Conservation (phyloP, 2,329 filamentous ascomycete species). For the Magnaporthiopsis rhizophila region DNA sequence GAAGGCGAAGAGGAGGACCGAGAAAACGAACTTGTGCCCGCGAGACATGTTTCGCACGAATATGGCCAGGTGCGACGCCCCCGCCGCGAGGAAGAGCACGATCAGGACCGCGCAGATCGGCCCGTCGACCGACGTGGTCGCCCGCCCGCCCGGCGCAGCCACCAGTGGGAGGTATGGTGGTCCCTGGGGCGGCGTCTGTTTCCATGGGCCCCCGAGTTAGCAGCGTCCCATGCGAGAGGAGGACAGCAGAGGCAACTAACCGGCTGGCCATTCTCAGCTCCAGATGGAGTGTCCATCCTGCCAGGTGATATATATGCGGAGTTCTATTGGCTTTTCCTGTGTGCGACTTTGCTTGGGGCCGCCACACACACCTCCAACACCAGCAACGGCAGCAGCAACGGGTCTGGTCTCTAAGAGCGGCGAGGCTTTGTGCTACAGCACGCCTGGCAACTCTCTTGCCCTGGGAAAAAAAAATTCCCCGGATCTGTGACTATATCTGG, state of each 20-base stretch:
- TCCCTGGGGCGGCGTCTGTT: conserved; percentile 12
- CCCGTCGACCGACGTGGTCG: conserved; percentile 50
- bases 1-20: conserved; percentile 49
- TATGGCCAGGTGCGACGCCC: conserved; percentile 49
- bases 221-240: not conserved
- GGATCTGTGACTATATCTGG: not conserved
- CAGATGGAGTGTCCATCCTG: not conserved
- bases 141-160: conserved; percentile 49
- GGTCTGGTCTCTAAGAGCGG: not conserved
- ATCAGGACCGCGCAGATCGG: conserved; percentile 59
- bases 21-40: conserved; percentile 53
- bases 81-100: conserved; percentile 45
- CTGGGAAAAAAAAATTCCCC: not conserved
- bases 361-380: too few relatives aligned
- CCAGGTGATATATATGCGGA: not conserved
- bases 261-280: not conserved
- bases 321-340: not conserved
- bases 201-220: not conserved
- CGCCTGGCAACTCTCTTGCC: not conserved
- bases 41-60: conserved; percentile 42
- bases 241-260: not conserved
- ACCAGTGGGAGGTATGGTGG: conserved; percentile 32
- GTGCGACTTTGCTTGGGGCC: too few relatives aligned
- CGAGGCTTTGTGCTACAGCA: not conserved
- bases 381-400: not conserved